Conservation (phyloP, 148 eudicot genomes). For the Rhododendron ovatum region DNA sequence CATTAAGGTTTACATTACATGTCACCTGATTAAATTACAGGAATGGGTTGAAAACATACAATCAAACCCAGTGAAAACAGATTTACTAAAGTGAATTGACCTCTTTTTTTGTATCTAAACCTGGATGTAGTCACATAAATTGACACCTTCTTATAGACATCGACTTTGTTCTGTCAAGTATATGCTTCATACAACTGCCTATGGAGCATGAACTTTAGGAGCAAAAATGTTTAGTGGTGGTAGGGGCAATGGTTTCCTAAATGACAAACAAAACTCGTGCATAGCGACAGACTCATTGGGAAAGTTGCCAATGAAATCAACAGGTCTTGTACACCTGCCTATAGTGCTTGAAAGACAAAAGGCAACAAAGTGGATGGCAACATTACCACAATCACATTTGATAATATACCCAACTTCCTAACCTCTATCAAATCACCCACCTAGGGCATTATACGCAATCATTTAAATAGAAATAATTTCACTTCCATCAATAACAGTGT, state of each 20-base stretch:
- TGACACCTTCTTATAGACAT: background rate
- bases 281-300: background rate
- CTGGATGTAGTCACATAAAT: background rate
- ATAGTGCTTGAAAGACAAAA: too few species aligned
- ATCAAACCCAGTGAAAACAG: constrained; percentile 1
- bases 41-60: background rate
- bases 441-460: too few species aligned
- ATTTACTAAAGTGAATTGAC: background rate
- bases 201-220: background rate
- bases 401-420: background rate
- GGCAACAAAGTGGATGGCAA: background rate
- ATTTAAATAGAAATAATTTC: background rate
- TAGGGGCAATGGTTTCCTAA: background rate
- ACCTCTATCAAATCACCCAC: too few species aligned
- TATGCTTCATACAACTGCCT: background rate
- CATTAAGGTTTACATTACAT: background rate
- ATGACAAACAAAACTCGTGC: background rate
- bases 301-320: background rate
- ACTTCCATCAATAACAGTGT: background rate
- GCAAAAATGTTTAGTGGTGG: background rate
- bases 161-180: too few species aligned
- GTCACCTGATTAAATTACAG: background rate
- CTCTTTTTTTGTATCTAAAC: background rate
- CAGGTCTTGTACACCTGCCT: background rate
- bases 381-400: background rate